These are phyloP conservation scores for Sicyos baderoa DNA, from an alignment of 306 rosid genomes.

Conservation along the genomic window DNA sequence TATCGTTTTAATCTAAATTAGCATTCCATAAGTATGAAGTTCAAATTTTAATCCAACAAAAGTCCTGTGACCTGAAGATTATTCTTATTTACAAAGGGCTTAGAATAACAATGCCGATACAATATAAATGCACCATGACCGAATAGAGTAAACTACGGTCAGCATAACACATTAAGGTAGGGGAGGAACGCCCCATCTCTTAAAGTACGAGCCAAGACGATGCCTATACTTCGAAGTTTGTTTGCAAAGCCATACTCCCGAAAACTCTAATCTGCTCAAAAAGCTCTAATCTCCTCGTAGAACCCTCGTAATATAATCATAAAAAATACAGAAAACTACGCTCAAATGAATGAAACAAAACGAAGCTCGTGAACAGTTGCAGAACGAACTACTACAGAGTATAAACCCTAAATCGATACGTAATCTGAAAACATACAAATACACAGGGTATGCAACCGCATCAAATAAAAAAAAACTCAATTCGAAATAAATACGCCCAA, in stretches of 20 bases:
- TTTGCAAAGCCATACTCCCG: slow-evolving; percentile 1
- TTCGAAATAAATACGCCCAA: slow-evolving; percentile 31
- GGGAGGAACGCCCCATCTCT: not conserved
- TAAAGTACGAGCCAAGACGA: slow-evolving; percentile 1
- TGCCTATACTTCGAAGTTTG: not conserved
- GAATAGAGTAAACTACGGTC: not conserved
- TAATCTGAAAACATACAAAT: slow-evolving; percentile 24
- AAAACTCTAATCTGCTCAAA: slow-evolving; percentile 9
- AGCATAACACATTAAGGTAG: not conserved
- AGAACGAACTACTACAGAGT: slow-evolving; percentile 27
- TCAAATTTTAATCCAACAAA: not conserved
- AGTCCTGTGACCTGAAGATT: not conserved
- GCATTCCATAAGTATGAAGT: not conserved
- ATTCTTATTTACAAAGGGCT: not conserved
- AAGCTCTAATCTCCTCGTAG: not conserved
- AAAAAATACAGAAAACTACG: not conserved
- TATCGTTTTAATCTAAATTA: not conserved
- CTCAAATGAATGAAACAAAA: slow-evolving; percentile 12
- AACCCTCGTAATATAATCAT: slow-evolving; percentile 5
- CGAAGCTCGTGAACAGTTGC: slow-evolving; percentile 31
- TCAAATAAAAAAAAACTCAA: slow-evolving; percentile 39
- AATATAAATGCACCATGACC: not conserved
- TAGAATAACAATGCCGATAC: not conserved
- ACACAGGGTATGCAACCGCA: slow-evolving; percentile 22
- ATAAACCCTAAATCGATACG: slow-evolving; percentile 21